phyloP scores from a whole-genome alignment of 345 rosid genomes.

The Cardamine occulta region DNA sequence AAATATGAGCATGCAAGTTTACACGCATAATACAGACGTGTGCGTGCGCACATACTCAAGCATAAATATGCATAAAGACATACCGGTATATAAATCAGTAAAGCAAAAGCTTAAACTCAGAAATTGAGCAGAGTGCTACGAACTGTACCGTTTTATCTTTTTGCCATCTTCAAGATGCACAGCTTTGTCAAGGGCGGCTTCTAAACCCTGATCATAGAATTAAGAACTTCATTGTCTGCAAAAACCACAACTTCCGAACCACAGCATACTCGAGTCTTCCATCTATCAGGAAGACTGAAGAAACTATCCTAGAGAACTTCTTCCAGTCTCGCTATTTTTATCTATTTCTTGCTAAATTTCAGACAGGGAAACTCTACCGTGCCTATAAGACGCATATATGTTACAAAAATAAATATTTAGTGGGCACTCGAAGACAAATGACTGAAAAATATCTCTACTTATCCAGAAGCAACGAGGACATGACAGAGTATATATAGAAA shows the following conservation, averaged over 20 bases:
- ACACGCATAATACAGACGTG: constrained; percentile 16
- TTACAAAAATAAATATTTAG: not conserved
- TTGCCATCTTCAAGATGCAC: constrained; percentile 96
- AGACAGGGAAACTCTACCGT: constrained; percentile 16
- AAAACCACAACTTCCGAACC: constrained; percentile 9
- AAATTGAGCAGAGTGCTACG: constrained; percentile 27
- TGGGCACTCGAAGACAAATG: constrained; percentile 16
- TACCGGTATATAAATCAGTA: not conserved
- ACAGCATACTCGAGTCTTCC: constrained; percentile 11
- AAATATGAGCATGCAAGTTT: constrained; percentile 25
- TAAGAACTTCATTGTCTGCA: constrained; percentile 19
- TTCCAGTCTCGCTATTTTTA: constrained; percentile 5
- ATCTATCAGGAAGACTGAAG: constrained; percentile 25
- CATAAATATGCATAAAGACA: constrained; percentile 10
- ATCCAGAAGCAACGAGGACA: constrained; percentile 26
- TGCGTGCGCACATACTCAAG: constrained; percentile 20
- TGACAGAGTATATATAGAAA: not conserved
- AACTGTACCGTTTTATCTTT: constrained; percentile 73
- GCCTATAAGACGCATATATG: not conserved
- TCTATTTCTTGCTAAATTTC: constrained; percentile 17
- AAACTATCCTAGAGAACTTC: constrained; percentile 22
- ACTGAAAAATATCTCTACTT: constrained; percentile 21
- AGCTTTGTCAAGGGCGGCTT: constrained; percentile 97
- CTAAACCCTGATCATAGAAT: constrained; percentile 71
- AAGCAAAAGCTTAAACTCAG: constrained; percentile 22